Evolutionary conservation across 805 yeast genomes (phyloP).

Genomic region (Candida fluviatilis): DNA sequence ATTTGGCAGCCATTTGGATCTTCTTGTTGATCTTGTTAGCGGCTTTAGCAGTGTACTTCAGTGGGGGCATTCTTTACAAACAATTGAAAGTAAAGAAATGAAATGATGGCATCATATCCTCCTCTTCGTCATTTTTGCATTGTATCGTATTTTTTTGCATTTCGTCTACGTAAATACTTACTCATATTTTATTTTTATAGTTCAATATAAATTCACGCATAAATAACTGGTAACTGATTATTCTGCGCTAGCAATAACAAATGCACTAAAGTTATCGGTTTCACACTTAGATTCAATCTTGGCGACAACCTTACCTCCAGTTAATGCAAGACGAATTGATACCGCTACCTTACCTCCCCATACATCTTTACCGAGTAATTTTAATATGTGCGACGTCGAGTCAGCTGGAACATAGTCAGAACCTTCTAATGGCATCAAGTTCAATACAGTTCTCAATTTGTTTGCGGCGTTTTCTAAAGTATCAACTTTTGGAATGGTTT

Average conservation of each 20-base stretch:
- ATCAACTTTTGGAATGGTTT: slow-evolving; percentile 49
- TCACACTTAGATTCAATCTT: slow-evolving; percentile 50
- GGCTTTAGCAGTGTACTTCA: slow-evolving; percentile 33
- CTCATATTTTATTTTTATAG: background rate
- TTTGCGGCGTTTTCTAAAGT: slow-evolving; percentile 41
- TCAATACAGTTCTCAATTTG: slow-evolving; percentile 48
- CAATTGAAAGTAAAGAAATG: slow-evolving; percentile 12
- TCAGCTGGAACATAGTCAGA: slow-evolving; percentile 60
- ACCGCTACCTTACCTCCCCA: slow-evolving; percentile 56
- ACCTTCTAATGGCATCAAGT: slow-evolving; percentile 62
- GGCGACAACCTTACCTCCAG: slow-evolving; percentile 57
- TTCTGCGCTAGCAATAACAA: slow-evolving; percentile 44
- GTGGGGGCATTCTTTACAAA: slow-evolving; percentile 35
- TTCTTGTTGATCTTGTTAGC: slow-evolving; percentile 31
- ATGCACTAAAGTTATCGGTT: slow-evolving; percentile 44
- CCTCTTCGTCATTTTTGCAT: background rate
- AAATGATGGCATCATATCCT: background rate
- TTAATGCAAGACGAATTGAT: slow-evolving; percentile 44
- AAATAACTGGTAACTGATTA: background rate
- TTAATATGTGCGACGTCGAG: slow-evolving; percentile 64
- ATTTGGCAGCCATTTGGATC: slow-evolving; percentile 53
- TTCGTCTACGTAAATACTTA: background rate
- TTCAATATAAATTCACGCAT: background rate
- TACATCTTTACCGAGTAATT: slow-evolving; percentile 76
- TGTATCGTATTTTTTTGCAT: background rate